These are phyloP conservation scores for Phytopythium kandeliae DNA, from an alignment of 352 stramenopile species.

Conservation along the genomic window DNA sequence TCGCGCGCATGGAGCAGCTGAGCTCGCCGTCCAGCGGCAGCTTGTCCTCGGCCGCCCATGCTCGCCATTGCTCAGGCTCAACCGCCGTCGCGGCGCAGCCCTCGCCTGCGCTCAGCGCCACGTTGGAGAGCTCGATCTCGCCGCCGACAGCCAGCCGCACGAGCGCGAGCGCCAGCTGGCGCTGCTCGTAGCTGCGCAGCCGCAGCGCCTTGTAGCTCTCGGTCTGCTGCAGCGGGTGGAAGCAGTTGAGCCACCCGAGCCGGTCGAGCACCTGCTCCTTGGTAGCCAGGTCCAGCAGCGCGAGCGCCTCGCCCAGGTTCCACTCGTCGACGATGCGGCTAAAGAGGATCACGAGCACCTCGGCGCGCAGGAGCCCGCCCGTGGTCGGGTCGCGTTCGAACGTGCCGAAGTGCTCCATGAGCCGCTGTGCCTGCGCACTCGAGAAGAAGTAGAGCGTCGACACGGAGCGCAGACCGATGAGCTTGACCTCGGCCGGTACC, in stretches of 20 bases:
- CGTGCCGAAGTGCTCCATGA: constrained; percentile 78
- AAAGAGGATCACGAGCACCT: constrained; percentile 73
- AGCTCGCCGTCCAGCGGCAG: constrained; percentile 33
- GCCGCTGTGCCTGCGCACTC: constrained; percentile 52
- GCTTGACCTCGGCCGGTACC: constrained; percentile 52
- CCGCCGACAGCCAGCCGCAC: constrained; percentile 37
- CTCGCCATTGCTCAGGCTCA: constrained; percentile 45
- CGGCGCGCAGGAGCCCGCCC: constrained; percentile 45
- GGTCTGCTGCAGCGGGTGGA: constrained; percentile 50
- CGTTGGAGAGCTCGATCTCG: constrained; percentile 42
- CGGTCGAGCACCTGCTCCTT: constrained; percentile 64
- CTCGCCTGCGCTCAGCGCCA: constrained; percentile 37
- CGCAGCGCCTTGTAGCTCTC: constrained; percentile 49
- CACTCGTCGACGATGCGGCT: constrained; percentile 61
- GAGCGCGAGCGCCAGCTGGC: constrained; percentile 48
- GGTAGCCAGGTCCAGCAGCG: constrained; percentile 54
- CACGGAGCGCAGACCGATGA: constrained; percentile 62
- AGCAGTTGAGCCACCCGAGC: constrained; percentile 53
- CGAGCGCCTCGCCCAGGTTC: constrained; percentile 60
- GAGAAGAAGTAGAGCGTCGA: constrained; percentile 72
- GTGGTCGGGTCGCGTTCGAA: constrained; percentile 57
- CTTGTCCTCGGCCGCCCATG: constrained; percentile 51
- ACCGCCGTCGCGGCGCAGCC: constrained; percentile 8
- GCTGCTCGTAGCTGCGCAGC: constrained; percentile 42
- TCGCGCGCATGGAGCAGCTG: constrained; percentile 39